A percentile compares a stretch with the other conserved stretches of the same genome.
These are phyloP conservation scores for Lasiosphaeria miniovina DNA, from an alignment of 495 filamentous ascomycete genomes.

Conservation along the genomic window DNA sequence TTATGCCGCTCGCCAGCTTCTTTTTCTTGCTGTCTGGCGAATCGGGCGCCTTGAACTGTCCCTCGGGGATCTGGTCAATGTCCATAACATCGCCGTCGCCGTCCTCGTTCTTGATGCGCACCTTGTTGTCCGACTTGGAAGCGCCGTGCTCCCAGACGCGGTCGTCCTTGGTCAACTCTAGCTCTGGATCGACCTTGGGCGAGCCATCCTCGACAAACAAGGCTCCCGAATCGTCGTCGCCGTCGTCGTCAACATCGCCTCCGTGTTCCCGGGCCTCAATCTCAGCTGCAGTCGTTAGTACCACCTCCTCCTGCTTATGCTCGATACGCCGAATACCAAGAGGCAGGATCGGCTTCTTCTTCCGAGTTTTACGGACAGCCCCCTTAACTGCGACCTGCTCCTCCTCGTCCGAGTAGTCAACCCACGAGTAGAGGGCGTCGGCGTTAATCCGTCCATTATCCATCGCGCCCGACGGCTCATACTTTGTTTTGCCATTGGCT, in stretches of 20 bases:
- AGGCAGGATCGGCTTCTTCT: constrained; percentile 27
- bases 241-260: constrained; percentile 27
- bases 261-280: constrained; percentile 38
- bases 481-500: constrained; percentile 5
- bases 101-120: constrained; percentile 35
- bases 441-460: constrained; percentile 39
- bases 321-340: constrained; percentile 52
- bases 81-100: constrained; percentile 32
- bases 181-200: constrained; percentile 10
- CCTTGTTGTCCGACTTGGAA: constrained; percentile 23
- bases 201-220: constrained; percentile 35
- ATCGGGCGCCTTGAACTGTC: constrained; percentile 23
- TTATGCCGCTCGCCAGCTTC: constrained; percentile 24
- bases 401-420: constrained; percentile 31
- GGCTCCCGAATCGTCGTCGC: constrained; percentile 41
- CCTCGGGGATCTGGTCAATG: constrained; percentile 37
- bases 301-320: constrained; percentile 50
- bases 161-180: constrained; percentile 28
- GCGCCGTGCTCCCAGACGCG: constrained; percentile 32
- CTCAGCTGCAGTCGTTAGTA: constrained; percentile 53
- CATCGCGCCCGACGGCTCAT: constrained; percentile 28
- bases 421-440: constrained; percentile 37
- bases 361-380: constrained; percentile 10
- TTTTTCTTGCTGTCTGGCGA: constrained; percentile 36
- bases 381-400: constrained; percentile 12